A percentile compares a stretch with the other conserved stretches of the same genome.
phyloP scores from a whole-genome alignment of 2,329 filamentous ascomycete species.

The Aspergillus glaucus region DNA sequence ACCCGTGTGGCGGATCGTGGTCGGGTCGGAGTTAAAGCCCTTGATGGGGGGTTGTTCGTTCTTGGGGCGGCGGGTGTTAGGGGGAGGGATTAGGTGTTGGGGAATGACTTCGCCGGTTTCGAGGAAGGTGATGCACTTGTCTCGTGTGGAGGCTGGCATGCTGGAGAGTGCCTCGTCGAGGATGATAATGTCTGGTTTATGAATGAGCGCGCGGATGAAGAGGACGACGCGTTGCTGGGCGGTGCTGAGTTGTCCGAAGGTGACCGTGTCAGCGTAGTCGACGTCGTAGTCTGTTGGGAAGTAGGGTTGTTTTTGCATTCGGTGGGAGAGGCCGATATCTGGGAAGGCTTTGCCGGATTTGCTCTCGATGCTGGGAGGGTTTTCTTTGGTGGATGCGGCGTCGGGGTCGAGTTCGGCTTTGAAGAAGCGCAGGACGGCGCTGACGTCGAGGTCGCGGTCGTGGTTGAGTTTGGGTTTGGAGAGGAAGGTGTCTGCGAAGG shows the following conservation, averaged over 20 bases:
- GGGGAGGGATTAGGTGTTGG: slow-evolving; percentile 19
- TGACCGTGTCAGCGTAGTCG: slow-evolving; percentile 68
- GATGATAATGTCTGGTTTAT: slow-evolving; percentile 73
- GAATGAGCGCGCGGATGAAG: slow-evolving; percentile 75
- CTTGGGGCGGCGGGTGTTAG: slow-evolving; percentile 5
- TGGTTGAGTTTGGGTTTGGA: slow-evolving; percentile 59
- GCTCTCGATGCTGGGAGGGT: slow-evolving; percentile 6
- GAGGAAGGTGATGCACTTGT: slow-evolving; percentile 81
- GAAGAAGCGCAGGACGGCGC: slow-evolving; percentile 70
- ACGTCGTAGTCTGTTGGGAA: slow-evolving; percentile 24
- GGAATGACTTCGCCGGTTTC: slow-evolving; percentile 54
- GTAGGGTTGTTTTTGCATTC: slow-evolving; percentile 1
- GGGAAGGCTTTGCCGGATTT: slow-evolving; percentile 12
- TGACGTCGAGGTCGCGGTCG: slow-evolving; percentile 54
- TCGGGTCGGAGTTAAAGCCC: slow-evolving; percentile 4
- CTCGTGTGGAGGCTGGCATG: slow-evolving; percentile 73
- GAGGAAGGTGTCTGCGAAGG: slow-evolving; percentile 84
- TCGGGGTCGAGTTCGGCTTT: slow-evolving; percentile 65
- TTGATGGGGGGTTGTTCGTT: slow-evolving; percentile 8
- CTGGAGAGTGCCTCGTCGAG: slow-evolving; percentile 84
- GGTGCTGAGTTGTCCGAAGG: slow-evolving; percentile 57
- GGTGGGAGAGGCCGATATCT: slow-evolving; percentile 4
- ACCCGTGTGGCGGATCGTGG: slow-evolving; percentile 39
- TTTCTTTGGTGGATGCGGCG: slow-evolving; percentile 9
- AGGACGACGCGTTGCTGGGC: slow-evolving; percentile 69